Base-by-base conservation (phyloP, 441 rosid species). In the Erysimum pusillum region DNA sequence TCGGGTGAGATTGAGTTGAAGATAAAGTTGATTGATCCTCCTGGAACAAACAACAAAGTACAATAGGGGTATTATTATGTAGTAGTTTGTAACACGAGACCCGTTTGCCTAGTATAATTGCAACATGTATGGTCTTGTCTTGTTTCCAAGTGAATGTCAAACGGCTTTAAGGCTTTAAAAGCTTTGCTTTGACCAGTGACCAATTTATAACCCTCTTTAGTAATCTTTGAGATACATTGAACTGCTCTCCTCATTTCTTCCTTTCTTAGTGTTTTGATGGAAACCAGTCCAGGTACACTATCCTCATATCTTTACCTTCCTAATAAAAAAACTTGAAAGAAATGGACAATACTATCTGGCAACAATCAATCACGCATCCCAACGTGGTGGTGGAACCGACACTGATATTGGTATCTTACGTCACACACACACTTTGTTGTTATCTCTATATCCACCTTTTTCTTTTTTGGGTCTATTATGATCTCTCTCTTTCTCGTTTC, bases 1-100 rank as follows among this genome's bases (percentile, higher is more conserved):
- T 93, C 99, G 0, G 98, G 99, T 75, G 99, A 96, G 85, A 90
- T 93, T 64, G 95, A 91, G 80, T 83, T 96, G 22, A 93, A 87
- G 87, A 71, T 96, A 54, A 88, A 87, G 83, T 75, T 96, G 78
- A 84, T 85, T 28, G 86, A 81, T 83, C 76, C 78, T 63, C 74
- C 86, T 36, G 81, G 81, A 67, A 72, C 59, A 51, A 73, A 59
- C 11, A 2, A n/a, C n/a, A n/a, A n/a, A 59, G 58, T 5, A 35
- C 69, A 48, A 54, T 69, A 69, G 60, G 38, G 44, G 31, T 28
- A 28, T 28, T 76, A n/a, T 69, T 48, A 18, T 51, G 12, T 14
- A 69, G 60, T 77, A 69, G 60, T 77, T 69, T 70, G 61, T 76
- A 63, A 62, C 49, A 76, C 56, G 64, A 18, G 57, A 63, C 15